Conservation (phyloP, 805 yeast genomes). For the Cyberlindnera sargentensis region DNA sequence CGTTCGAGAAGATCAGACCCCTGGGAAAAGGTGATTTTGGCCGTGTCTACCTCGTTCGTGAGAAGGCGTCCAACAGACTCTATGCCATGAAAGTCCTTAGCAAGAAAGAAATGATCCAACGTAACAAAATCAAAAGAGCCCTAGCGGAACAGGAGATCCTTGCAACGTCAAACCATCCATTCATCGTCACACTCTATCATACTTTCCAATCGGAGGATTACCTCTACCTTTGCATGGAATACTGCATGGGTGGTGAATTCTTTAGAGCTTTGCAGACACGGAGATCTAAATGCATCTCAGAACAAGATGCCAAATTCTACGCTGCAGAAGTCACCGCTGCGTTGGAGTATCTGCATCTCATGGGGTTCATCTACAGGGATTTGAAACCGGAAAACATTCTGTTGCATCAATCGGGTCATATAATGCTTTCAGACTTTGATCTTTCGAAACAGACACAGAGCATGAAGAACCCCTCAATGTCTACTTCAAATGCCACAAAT, state of each 20-base stretch:
- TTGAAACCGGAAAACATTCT: constrained; percentile 94
- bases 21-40: constrained; percentile 98
- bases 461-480: constrained; percentile 67
- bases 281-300: constrained; percentile 75
- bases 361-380: constrained; percentile 97
- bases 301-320: constrained; percentile 85
- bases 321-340: constrained; percentile 98
- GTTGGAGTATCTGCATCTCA: constrained; percentile 85
- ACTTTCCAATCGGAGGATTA: constrained; percentile 93
- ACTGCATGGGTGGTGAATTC: constrained; percentile 99
- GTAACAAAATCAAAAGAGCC: constrained; percentile 92
- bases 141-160: constrained; percentile 95
- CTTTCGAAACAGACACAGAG: constrained; percentile 81
- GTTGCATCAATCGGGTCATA: constrained; percentile 94
- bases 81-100: constrained; percentile 91
- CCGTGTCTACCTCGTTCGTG: constrained; percentile 86
- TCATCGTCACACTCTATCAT: constrained; percentile 92
- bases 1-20: constrained; percentile 84
- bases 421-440: constrained; percentile 96
- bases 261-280: constrained; percentile 93
- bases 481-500: constrained; percentile 21
- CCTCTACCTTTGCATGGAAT: constrained; percentile 93
- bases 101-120: constrained; percentile 88
- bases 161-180: constrained; percentile 94
- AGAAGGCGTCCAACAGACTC: constrained; percentile 62